A percentile compares a stretch with the other conserved stretches of the same genome.
Conservation (phyloP, 768 basidiomycete genomes). For the Kondoa malvinella region DNA sequence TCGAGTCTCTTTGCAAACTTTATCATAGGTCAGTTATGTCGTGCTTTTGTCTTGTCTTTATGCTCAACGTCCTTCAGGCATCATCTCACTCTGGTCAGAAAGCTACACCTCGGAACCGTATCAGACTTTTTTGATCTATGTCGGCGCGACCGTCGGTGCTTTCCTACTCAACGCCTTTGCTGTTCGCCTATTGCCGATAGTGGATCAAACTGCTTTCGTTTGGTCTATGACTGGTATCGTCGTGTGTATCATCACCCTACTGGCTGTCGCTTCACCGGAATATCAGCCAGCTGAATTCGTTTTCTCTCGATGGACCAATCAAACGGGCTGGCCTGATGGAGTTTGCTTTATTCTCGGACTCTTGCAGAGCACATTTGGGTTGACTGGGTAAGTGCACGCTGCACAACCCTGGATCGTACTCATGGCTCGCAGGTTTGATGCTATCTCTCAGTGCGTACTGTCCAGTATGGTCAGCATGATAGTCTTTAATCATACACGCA, state of each 20-base stretch:
- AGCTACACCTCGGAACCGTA: slow-evolving; percentile 5
- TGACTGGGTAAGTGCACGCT: slow-evolving; percentile 19
- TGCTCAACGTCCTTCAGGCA: not conserved
- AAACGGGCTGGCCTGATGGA: slow-evolving; percentile 26
- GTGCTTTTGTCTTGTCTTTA: not conserved
- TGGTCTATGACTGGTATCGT: slow-evolving; percentile 16
- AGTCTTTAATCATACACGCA: not conserved
- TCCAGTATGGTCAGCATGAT: not conserved
- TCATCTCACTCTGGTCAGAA: slow-evolving; percentile 15
- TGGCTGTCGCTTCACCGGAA: slow-evolving; percentile 8
- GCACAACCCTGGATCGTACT: too few species aligned
- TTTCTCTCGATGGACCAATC: slow-evolving; percentile 19
- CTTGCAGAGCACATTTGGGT: slow-evolving; percentile 22
- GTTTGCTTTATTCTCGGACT: slow-evolving; percentile 25
- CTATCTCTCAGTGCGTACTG: not conserved
- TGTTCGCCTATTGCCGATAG: slow-evolving; percentile 10
- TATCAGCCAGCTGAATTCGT: slow-evolving; percentile 25
- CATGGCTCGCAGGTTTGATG: too few species aligned
- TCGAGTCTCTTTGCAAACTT: slow-evolving; percentile 10
- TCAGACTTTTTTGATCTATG: not conserved
- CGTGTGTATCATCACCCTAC: slow-evolving; percentile 12
- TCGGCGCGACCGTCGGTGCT: slow-evolving; percentile 4
- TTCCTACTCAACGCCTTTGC: slow-evolving; percentile 14
- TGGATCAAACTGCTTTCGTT: slow-evolving; percentile 11
- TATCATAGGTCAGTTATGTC: not conserved